Conservation (phyloP, 441 rosid genomes). For the Pelargonium myrrhifolium region DNA sequence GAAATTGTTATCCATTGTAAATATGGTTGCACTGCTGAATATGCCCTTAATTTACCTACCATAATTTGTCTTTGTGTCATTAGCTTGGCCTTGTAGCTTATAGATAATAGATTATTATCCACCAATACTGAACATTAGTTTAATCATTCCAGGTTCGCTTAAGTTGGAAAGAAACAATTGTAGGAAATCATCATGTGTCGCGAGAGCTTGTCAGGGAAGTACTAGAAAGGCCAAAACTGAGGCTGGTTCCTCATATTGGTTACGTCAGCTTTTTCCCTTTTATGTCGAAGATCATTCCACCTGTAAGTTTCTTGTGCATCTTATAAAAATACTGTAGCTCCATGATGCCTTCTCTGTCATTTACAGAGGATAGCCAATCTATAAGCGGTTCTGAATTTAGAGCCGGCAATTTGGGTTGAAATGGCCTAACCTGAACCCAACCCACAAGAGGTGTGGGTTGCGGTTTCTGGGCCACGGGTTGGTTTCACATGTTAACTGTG, state of each 20-base stretch:
- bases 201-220: slow-evolving; percentile 80
- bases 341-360: no score
- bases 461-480: no score
- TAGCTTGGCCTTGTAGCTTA: not conserved
- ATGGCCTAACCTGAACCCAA: no score
- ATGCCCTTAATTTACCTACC: not conserved
- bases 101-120: not conserved
- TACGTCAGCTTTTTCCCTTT: slow-evolving; percentile 96
- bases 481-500: no score
- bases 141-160: slow-evolving; percentile 60
- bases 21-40: slow-evolving; percentile 1
- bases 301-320: slow-evolving; percentile 47
- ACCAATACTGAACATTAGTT: slow-evolving; percentile 6
- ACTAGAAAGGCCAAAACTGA: slow-evolving; percentile 49
- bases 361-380: no score
- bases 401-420: no score
- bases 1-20: not conserved
- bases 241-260: slow-evolving; percentile 85
- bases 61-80: not conserved
- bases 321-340: slow-evolving; percentile 7
- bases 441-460: no score
- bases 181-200: slow-evolving; percentile 43
- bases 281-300: slow-evolving; percentile 72
- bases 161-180: slow-evolving; percentile 62
- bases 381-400: no score